Conservation (phyloP, 1,284 basidiomycete species). For the Tilletiopsis washingtonensis region DNA sequence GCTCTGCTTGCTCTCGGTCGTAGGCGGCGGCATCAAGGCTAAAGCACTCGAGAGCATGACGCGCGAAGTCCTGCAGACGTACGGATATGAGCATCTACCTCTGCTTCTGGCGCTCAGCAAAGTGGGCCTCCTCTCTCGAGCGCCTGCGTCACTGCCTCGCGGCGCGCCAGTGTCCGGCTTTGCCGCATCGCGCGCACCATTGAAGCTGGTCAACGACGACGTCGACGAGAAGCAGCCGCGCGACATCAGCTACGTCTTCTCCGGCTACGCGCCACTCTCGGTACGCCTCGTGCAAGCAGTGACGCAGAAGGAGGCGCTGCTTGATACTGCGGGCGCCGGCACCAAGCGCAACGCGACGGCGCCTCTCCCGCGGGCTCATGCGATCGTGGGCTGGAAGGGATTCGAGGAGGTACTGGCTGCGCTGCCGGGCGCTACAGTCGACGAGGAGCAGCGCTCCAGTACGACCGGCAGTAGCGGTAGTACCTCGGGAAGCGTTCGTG, state of each 20-base stretch:
- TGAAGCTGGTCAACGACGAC: constrained; percentile 89
- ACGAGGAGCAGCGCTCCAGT: constrained; percentile 47
- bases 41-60: constrained; percentile 82
- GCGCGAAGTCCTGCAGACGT: constrained; percentile 84
- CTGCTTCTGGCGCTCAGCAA: constrained; percentile 71
- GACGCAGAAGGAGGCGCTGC: constrained; percentile 76
- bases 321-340: constrained; percentile 44
- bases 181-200: constrained; percentile 58
- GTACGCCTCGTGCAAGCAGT: constrained; percentile 86
- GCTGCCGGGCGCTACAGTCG: constrained; percentile 77
- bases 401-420: constrained; percentile 78
- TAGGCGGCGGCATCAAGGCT: constrained; percentile 73
- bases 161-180: constrained; percentile 5
- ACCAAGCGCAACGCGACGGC: constrained; percentile 48
- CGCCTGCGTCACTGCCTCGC: not conserved
- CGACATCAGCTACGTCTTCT: constrained; percentile 92
- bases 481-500: too few species aligned
- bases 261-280: constrained; percentile 90
- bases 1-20: constrained; percentile 75
- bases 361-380: constrained; percentile 60
- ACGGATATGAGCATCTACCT: constrained; percentile 83
- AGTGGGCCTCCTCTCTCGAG: constrained; percentile 56
- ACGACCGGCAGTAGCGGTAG: not conserved
- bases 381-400: constrained; percentile 90
- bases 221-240: constrained; percentile 62